Conservation (phyloP, 306 rosid species). For the Quercus robur region DNA sequence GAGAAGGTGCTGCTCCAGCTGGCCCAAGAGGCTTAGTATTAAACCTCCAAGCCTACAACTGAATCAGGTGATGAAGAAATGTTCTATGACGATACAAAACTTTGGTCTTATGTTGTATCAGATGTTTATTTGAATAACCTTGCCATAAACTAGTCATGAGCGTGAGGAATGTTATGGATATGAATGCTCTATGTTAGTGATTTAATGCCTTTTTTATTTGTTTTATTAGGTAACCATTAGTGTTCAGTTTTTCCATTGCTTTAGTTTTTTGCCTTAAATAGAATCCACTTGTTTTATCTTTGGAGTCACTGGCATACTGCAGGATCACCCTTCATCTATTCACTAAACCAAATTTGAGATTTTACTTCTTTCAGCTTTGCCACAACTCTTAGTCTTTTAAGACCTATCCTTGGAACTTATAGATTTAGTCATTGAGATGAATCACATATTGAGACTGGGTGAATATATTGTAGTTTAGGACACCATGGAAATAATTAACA, state of each 20-base stretch:
- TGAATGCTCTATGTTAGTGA: conserved; percentile 58
- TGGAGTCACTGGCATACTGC: not conserved
- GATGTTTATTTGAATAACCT: conserved; percentile 50
- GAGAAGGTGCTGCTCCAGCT: not conserved
- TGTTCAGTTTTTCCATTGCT: not conserved
- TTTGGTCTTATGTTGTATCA: conserved; percentile 66
- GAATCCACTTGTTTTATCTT: not conserved
- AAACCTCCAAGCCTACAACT: conserved; percentile 58
- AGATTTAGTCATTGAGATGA: conserved; percentile 68
- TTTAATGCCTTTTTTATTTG: not conserved
- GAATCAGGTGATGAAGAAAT: conserved; percentile 39
- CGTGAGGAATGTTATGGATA: conserved; percentile 61
- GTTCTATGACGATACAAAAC: conserved; percentile 57
- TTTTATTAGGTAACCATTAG: not conserved
- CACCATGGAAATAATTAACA: conserved; percentile 54
- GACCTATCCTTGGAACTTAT: conserved; percentile 82
- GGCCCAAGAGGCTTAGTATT: conserved; percentile 82
- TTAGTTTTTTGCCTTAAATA: not conserved
- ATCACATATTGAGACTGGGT: conserved; percentile 78
- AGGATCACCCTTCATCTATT: not conserved
- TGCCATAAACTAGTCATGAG: conserved; percentile 60
- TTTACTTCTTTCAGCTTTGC: conserved; percentile 61
- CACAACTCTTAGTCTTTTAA: conserved; percentile 67
- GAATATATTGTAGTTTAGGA: conserved; percentile 73
- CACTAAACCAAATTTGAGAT: conserved; percentile 14